A percentile compares a stretch with the other conserved stretches of the same genome.
Evolutionary conservation across 352 stramenopile species (phyloP).

Genomic region (Pythium guiyangense): DNA sequence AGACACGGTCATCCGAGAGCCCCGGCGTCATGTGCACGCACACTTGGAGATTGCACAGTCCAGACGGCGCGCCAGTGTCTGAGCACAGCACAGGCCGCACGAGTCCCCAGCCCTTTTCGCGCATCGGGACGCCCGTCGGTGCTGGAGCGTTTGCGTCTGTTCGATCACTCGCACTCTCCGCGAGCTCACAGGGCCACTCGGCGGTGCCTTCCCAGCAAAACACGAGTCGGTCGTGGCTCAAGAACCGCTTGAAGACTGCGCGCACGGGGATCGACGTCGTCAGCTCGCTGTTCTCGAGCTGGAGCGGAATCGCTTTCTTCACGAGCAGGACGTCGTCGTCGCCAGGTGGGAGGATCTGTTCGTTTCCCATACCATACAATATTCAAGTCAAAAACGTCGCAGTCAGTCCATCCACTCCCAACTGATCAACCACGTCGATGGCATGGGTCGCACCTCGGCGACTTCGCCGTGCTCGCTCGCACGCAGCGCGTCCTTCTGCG

Average conservation of each 20-base stretch:
- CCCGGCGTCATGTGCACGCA: conserved; percentile 6
- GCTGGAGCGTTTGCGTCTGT: not conserved
- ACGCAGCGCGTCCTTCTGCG: not conserved
- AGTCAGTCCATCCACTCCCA: not conserved
- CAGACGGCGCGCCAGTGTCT: not conserved
- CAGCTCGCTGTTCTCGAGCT: not conserved
- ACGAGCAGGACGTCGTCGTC: conserved; percentile 9
- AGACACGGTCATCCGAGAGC: conserved; percentile 8
- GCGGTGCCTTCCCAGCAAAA: conserved; percentile 10
- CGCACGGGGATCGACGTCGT: conserved; percentile 1
- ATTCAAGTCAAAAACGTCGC: not conserved
- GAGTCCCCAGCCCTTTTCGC: conserved; percentile 11
- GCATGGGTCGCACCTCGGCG: not conserved
- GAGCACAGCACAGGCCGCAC: conserved; percentile 1
- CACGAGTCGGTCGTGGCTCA: conserved; percentile 8
- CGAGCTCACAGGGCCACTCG: conserved; percentile 5
- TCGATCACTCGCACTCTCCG: not conserved
- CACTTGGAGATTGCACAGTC: conserved; percentile 4
- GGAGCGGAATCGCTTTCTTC: conserved; percentile 5
- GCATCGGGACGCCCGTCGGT: not conserved
- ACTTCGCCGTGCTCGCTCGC: not conserved
- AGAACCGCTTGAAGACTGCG: conserved; percentile 8
- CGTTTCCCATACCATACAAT: not conserved
- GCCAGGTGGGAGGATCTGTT: not conserved
- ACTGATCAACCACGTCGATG: not conserved